These are phyloP conservation scores for Pseudoscleropodium purum DNA, from an alignment of 225 moss, liverwort and hornwort species.

Conservation along the genomic window DNA sequence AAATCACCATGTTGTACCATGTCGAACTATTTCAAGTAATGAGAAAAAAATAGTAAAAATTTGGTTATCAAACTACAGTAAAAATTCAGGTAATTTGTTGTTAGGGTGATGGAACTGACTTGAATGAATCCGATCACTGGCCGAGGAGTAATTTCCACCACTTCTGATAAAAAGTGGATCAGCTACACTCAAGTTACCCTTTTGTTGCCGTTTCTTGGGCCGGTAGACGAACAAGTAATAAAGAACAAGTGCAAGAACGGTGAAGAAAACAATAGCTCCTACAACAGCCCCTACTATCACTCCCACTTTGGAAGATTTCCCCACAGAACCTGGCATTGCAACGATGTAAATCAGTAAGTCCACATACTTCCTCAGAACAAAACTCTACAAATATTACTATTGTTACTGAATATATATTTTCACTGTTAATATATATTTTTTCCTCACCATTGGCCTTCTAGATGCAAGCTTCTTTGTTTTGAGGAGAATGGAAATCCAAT, in stretches of 20 bases:
- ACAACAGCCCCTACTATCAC: slow-evolving; percentile 39
- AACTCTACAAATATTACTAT: neutral
- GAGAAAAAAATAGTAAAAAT: neutral
- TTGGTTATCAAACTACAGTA: neutral
- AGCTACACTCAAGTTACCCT: neutral
- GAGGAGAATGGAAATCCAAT: neutral
- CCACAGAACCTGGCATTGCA: slow-evolving; percentile 4
- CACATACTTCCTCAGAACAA: neutral
- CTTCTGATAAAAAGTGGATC: slow-evolving; percentile 18
- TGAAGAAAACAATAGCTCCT: slow-evolving; percentile 19
- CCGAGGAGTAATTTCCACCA: slow-evolving; percentile 20
- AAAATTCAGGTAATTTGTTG: neutral
- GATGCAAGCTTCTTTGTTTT: neutral
- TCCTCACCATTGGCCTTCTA: neutral
- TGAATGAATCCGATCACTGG: slow-evolving; percentile 19
- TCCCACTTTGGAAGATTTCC: slow-evolving; percentile 7
- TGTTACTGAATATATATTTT: neutral
- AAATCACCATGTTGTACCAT: neutral
- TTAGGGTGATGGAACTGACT: neutral
- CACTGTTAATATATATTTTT: neutral
- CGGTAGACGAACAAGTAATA: slow-evolving; percentile 26
- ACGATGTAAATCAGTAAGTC: neutral
- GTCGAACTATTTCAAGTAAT: neutral
- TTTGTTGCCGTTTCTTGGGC: neutral
- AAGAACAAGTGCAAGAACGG: slow-evolving; percentile 7